Evolutionary conservation across 805 yeast species (phyloP).

Genomic region (Lachancea nothofagi): DNA sequence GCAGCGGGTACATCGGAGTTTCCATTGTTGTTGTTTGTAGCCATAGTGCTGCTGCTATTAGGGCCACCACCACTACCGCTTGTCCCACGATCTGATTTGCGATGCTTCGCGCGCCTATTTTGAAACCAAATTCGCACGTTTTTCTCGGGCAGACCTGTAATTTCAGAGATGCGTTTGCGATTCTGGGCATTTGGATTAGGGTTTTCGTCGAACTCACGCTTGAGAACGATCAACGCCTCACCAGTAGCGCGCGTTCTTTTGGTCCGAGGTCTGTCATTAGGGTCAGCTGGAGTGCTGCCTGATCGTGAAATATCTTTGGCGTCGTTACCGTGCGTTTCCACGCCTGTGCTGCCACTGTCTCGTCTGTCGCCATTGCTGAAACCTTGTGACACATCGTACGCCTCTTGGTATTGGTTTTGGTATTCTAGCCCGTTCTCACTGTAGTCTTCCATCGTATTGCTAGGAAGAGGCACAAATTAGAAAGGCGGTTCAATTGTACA

Average conservation of each 20-base stretch:
- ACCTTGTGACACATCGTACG: neutral
- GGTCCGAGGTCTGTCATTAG: constrained; percentile 20
- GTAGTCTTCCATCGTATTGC: constrained; percentile 1
- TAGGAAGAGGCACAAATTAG: neutral
- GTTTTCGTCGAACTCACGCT: constrained; percentile 62
- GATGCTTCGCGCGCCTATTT: constrained; percentile 72
- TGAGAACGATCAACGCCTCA: constrained; percentile 62
- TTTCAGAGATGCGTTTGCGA: constrained; percentile 61
- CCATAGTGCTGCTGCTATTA: no score
- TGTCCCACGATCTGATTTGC: constrained; percentile 38
- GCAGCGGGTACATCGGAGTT: constrained; percentile 40
- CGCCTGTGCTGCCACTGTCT: constrained; percentile 1
- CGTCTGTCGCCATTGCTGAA: constrained; percentile 4
- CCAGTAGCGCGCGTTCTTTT: constrained; percentile 75
- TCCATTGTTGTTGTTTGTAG: constrained; percentile 20
- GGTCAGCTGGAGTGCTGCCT: constrained; percentile 1
- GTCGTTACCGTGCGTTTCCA: constrained; percentile 4
- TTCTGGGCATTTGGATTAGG: constrained; percentile 72
- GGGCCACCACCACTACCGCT: constrained; percentile 4
- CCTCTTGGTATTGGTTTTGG: constrained; percentile 3
- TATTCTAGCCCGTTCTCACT: constrained; percentile 1
- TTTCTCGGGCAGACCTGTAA: constrained; percentile 78
- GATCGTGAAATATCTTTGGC: constrained; percentile 6
- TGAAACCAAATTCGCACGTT: constrained; percentile 93
- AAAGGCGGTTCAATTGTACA: neutral